Base-by-base conservation (phyloP, 345 rosid species). In the Alliaria petiolata region DNA sequence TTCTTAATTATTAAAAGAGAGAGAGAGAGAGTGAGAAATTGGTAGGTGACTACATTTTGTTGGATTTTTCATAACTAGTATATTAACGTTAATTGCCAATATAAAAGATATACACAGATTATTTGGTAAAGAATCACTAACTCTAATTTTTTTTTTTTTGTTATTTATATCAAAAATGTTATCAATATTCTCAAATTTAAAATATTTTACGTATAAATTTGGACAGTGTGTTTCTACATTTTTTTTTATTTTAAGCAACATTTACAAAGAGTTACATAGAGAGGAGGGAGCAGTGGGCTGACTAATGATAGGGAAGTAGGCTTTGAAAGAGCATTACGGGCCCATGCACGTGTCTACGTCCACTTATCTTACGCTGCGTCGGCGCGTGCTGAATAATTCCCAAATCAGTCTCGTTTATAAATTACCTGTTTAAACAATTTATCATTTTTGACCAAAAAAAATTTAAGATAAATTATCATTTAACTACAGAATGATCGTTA, bases 321-420 rank as follows among this genome's bases (percentile, higher is more conserved):
- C 55, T 58, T n/a, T 22, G 15, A 30, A 15, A 26, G 46, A 42
- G 36, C n/a, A 20, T 33, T 6, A 30, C 63, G 30, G 62, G 38
- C 69, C 62, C 69, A 53, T 26, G 13, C 73, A 69, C 56, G 65
- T 69, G 47, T 57, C 47, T 57, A 15, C 35, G 30, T 4, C 22
- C 12, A 28, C 51, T 52, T 66, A 40, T 22, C 50, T 49, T 20
- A 54, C 19, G 44, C 33, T 67, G 30, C 25, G 26, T 35, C 43
- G 34, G 25, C 50, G 35, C 25, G 61, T 67, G 72, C 15, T 43
- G 33, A 26, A 56, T 44, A 56, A 34, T 22, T 22, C 54, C 46
- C 22, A 11, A 57, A 30, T 53, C 20, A 53, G 30, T 28, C 20
- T 53, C 58, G 10, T 49, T 20, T 9, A 12, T 20, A 49, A 49